Evolutionary conservation across 169 alveolate genomes (phyloP), one percentile per base, ranked within the genome.

Genomic region (Babesia bigemina): DNA sequence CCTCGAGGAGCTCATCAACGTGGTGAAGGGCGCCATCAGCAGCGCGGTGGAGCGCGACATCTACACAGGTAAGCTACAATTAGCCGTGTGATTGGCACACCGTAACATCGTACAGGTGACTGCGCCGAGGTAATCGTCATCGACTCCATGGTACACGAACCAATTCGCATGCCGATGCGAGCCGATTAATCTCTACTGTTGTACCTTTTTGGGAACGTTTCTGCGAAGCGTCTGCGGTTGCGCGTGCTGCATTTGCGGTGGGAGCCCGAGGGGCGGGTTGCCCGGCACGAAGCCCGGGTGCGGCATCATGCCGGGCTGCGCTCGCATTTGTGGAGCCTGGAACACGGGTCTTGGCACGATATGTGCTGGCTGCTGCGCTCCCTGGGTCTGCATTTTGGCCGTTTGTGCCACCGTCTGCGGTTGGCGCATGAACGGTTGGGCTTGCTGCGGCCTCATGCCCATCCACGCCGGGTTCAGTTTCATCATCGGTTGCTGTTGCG

Each of bases 41-140:
- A 91, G 96, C 60, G 97, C 96, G 12, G 94, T 95, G 48, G 98
- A 95, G 82, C 91, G 99, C 76, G 99, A 96, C 75, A 95, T 96
- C 42, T 93, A 94, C 82, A 95, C 98, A 56, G 98, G 99, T 81
- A 63, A 3, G 81, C 2, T 8, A 1, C n/a, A 0, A 24, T 55
- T 13, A 33, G 53, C 13, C 28, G 48, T 56, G 42, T 36, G 42
- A 42, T 7, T n/a, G 16, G 36, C 12, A 26, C 21, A 17, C 6
- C 50, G 14, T 13, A 8, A 24, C 49, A 29, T 53, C 55, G 8
- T 4, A 57, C 65, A 81, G 90, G 90, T 50, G 90, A 83, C 57
- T 73, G 76, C 49, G 90, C 90, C 22, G 86, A 83, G 58, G 67
- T 83, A 22, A 70, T 83, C 29, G 70, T 83, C 19, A 45, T 78